Evolutionary conservation across 768 basidiomycete genomes (phyloP), one percentile per base, ranked within the genome.

Genomic region (Phylloporus sp.): DNA sequence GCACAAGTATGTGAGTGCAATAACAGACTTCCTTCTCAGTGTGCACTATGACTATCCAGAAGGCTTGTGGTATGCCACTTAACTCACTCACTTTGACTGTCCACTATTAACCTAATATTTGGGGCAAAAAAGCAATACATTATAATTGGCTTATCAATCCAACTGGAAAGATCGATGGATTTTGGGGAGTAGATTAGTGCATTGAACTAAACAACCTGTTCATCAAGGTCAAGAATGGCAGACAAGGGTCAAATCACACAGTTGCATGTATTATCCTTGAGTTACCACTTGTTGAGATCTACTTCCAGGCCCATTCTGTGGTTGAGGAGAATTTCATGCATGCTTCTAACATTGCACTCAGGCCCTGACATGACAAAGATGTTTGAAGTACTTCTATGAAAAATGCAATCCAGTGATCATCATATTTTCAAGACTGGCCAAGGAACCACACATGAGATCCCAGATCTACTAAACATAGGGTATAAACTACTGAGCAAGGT

Each of bases 151-250:
- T 72, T 22, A 40, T 63, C 7, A 78, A 77, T 49, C 75, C 70
- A 0, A 74, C 65, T 0, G 73, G 75, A 62, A 22, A 63, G 29
- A 46, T 50, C 8, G 59, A 61, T 3, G 51, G 53, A 0, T 78
- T 69, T 32, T 54, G 65, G 1, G 67, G 60, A 0, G 58, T 75
- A 3, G 75, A 77, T 44, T 77, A 73, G 74, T 45, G 68, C 7
- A 57, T 73, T 2, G 74, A 79, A 50, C 59, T 70, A 3, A 70
- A 75, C 27, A 77, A 78, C 50, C 63, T 76, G 2, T 74, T 68
- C n/a, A 74, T 65, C 20, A 38, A 38, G 36, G 75, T 73, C 9
- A 49, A 29, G 6, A 53, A 56, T 6, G 44, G 53, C 1, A 49
- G 48, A 3, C 41, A 41, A 18, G 44, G 29, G 2, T 24, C 43